Evolutionary conservation across 495 filamentous ascomycete genomes (phyloP), one percentile per base, ranked within the genome.

Genomic region (Elasticomyces elasticus): DNA sequence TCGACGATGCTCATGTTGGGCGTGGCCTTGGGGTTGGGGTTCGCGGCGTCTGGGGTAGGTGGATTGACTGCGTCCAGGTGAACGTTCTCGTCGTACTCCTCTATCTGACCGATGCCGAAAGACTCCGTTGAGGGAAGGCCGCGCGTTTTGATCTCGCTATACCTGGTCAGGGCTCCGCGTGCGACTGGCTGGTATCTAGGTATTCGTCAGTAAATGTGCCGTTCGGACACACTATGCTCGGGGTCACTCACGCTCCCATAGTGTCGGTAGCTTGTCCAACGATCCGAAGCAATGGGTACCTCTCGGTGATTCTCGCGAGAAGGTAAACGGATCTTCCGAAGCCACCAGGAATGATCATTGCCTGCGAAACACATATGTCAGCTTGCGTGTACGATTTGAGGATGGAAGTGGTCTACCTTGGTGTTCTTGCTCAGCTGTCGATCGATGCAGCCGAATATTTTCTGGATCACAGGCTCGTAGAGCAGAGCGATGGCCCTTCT

Each of bases 401-500:
- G n/a, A n/a, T n/a, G n/a, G n/a, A n/a, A n/a, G n/a, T n/a, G n/a
- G n/a, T n/a, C 20, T 43, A 23, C 20, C 20, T n/a, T 43, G 6
- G 44, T 48, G 7, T 25, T 5, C 13, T 13, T 13, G 19, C 11
- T 48, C 12, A 48, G 5, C 44, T 48, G 44, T 11, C 13, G 9
- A 23, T 48, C 44, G 44, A 48, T 48, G 44, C 44, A 48, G 9
- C 7, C 13, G 44, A 48, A 48, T 11, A 48, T 48, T 12, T 48
- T 17, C 22, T 23, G 11, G 22, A 48, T 24, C 7, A 48, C 44
- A 17, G 44, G 44, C 20, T 7, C 13, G 20, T 24, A 48, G 44
- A 10, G 27, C 6, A 13, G 19, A 5, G 7, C 44, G 11, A 48
- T 48, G 6, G 23, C 6, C 44, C 20, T n/a, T 10, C 40, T n/a